phyloP scores from a whole-genome alignment of 208 protist genomes.

The Leishmania braziliensis region DNA sequence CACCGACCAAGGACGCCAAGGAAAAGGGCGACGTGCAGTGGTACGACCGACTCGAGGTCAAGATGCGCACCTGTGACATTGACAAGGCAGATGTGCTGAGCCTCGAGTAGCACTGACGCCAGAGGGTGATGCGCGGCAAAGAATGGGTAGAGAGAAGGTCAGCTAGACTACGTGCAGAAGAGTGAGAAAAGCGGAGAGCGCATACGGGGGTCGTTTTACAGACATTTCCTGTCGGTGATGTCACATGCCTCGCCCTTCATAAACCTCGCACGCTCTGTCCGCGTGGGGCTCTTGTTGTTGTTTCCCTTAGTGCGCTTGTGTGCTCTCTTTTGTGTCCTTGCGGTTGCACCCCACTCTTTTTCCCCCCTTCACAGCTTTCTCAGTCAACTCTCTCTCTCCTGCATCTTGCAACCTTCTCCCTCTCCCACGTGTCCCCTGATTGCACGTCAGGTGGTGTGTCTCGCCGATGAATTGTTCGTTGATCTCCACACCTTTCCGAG shows the following conservation, averaged over 20 bases:
- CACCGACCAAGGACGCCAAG: constrained; percentile 32
- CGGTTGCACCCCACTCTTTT: neutral
- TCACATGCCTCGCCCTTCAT: neutral
- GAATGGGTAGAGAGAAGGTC: neutral
- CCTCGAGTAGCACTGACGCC: constrained; percentile 13
- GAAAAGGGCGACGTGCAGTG: constrained; percentile 30
- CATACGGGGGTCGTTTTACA: no score
- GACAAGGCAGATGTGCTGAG: constrained; percentile 22
- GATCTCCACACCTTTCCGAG: no score
- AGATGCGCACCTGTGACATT: constrained; percentile 37
- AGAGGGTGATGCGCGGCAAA: neutral
- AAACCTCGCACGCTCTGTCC: neutral
- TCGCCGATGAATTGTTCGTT: no score
- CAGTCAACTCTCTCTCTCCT: neutral
- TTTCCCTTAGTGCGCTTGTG: neutral
- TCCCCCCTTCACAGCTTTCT: neutral
- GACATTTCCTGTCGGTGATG: neutral
- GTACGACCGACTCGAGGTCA: constrained; percentile 49
- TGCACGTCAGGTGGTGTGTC: no score
- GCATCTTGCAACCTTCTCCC: neutral
- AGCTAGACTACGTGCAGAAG: neutral
- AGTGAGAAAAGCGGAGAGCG: neutral
- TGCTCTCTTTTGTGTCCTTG: neutral
- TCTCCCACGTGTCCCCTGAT: neutral
- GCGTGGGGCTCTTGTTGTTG: no score